These are phyloP conservation scores for Sindora glabra DNA, from an alignment of 306 rosid species.

Conservation along the genomic window DNA sequence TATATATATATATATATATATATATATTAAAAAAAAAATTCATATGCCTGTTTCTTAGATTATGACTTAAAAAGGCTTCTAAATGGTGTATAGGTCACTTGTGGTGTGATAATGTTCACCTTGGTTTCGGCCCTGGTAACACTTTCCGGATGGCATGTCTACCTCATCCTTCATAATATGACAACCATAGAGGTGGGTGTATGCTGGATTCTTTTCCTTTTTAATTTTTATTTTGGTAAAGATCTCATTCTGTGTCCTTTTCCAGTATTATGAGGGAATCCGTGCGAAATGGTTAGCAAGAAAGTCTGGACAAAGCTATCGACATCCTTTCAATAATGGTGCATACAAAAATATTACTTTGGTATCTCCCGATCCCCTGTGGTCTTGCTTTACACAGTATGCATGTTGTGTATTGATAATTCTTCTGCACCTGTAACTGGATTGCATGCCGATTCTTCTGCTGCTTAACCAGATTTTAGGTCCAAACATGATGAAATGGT, in stretches of 20 bases:
- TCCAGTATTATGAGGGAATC: slow-evolving; percentile 62
- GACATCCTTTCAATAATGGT: slow-evolving; percentile 51
- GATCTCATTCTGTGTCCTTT: slow-evolving; percentile 4
- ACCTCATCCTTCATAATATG: slow-evolving; percentile 70
- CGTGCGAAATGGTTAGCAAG: slow-evolving; percentile 75
- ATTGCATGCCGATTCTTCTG: background rate
- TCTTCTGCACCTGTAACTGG: background rate
- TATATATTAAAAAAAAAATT: too few species aligned
- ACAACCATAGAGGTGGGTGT: slow-evolving; percentile 81
- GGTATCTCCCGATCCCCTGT: slow-evolving; percentile 39
- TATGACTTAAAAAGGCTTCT: background rate
- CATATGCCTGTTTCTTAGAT: slow-evolving; percentile 8
- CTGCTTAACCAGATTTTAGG: slow-evolving; percentile 61
- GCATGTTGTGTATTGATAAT: background rate
- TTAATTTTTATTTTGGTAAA: background rate
- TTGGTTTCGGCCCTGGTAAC: slow-evolving; percentile 56
- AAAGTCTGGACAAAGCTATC: slow-evolving; percentile 75
- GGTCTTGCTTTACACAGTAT: background rate
- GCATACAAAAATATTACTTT: slow-evolving; percentile 61
- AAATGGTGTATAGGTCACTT: slow-evolving; percentile 37
- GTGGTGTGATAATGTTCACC: slow-evolving; percentile 34
- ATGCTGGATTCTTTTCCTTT: slow-evolving; percentile 1
- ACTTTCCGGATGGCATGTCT: slow-evolving; percentile 79
- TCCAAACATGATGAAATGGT: slow-evolving; percentile 74
- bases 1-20: too few species aligned